Conservation (phyloP, 495 filamentous ascomycete genomes). For the Hypoxylon lienhwacheense region DNA sequence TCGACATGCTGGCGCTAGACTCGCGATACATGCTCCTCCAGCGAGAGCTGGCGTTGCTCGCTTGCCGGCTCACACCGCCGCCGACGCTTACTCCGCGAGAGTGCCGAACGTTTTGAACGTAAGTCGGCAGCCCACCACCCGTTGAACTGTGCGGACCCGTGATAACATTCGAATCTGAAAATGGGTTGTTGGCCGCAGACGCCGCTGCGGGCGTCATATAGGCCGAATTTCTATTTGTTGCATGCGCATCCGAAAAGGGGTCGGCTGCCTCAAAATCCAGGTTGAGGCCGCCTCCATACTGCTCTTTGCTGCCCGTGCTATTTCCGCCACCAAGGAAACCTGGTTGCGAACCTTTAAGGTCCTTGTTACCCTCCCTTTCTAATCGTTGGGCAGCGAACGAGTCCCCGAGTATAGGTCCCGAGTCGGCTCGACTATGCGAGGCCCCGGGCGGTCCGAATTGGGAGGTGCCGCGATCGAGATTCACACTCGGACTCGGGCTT, state of each 20-base stretch:
- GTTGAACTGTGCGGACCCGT: conserved; percentile 28
- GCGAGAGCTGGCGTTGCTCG: conserved; percentile 18
- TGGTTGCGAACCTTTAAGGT: conserved; percentile 36
- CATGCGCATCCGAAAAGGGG: conserved; percentile 51
- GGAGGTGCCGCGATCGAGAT: conserved; percentile 54
- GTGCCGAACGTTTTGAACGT: conserved; percentile 48
- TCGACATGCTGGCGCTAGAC: conserved; percentile 38
- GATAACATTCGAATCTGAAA: conserved; percentile 48
- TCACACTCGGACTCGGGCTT: conserved; percentile 47
- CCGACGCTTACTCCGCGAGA: conserved; percentile 50
- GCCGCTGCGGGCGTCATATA: conserved; percentile 42
- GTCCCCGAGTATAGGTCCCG: not conserved
- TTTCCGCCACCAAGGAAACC: conserved; percentile 48
- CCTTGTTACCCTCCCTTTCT: not conserved
- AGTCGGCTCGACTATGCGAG: conserved; percentile 45
- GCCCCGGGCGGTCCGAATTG: conserved; percentile 50
- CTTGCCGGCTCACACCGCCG: conserved; percentile 28
- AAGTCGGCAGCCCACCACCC: conserved; percentile 36
- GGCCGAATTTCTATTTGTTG: conserved; percentile 43
- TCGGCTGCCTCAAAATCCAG: conserved; percentile 43
- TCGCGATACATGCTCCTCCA: conserved; percentile 41
- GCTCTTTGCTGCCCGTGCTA: conserved; percentile 36
- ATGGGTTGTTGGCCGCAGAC: conserved; percentile 44
- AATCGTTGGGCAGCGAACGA: not conserved
- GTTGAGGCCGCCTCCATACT: conserved; percentile 46